These are phyloP conservation scores for Trametes sanguinea DNA, from an alignment of 768 basidiomycete species.

Conservation along the genomic window DNA sequence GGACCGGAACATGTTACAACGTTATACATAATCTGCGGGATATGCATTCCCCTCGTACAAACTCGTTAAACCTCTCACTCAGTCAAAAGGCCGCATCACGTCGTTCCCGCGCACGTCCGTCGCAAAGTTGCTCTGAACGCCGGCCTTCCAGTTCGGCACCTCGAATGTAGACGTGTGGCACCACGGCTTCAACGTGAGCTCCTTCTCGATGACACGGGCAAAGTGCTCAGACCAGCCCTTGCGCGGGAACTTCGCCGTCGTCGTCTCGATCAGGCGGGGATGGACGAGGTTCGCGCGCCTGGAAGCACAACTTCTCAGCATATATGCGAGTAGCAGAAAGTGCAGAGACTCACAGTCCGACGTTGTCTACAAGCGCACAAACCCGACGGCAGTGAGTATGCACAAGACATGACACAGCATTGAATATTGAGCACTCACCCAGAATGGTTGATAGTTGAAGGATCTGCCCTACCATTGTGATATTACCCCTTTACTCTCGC, in stretches of 20 bases:
- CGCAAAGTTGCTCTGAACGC: conserved; percentile 48
- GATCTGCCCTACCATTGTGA: conserved; percentile 52
- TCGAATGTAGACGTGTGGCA: conserved; percentile 53
- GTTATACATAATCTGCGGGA: too few relatives aligned
- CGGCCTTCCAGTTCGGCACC: conserved; percentile 44
- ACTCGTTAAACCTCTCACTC: not conserved
- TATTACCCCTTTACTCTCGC: conserved; percentile 41
- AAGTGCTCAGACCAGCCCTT: conserved; percentile 49
- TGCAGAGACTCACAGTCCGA: conserved; percentile 41
- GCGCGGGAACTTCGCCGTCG: conserved; percentile 44
- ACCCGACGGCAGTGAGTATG: not conserved
- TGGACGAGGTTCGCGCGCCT: conserved; percentile 48
- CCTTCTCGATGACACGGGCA: conserved; percentile 44
- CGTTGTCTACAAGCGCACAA: conserved; percentile 38
- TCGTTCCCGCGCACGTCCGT: conserved; percentile 47
- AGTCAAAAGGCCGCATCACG: conserved; percentile 45
- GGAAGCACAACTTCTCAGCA: not conserved
- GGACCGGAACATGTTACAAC: too few relatives aligned
- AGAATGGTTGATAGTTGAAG: conserved; percentile 52
- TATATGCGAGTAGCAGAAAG: not conserved
- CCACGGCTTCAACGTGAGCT: conserved; percentile 50
- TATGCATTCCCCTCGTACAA: too few relatives aligned
- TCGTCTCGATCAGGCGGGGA: conserved; percentile 42
- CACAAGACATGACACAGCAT: conserved; percentile 9
- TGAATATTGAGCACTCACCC: conserved; percentile 32